Base-by-base conservation (phyloP, 1,284 basidiomycete genomes). In the Phaffia rhodozyma region DNA sequence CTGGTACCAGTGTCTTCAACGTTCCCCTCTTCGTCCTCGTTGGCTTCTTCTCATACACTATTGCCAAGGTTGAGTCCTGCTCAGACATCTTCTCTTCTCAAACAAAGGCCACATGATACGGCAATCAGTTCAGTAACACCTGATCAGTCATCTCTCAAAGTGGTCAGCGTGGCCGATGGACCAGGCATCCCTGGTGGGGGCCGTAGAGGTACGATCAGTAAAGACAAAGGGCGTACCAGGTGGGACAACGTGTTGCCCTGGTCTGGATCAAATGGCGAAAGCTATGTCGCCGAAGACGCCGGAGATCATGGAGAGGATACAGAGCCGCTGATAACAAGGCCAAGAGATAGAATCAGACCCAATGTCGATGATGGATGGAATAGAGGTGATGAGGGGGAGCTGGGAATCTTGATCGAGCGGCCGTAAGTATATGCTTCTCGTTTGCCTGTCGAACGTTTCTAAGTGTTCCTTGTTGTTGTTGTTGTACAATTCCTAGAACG, bases 401-500 rank as follows among this genome's bases (percentile, higher is more conserved):
- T 65, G 27, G 55, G 63, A 25, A 59, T 65, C 53, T 32, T 48
- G 23, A 65, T 60, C 54, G 63, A 65, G 30, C 52, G 58, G 23
- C 63, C 63, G 63, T 65, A 50, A 59, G 63, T 59, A 29, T 11
- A 6, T 52, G 50, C 23, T 23, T 29, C 49, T 21, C 21, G 23
- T n/a, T 25, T 43, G 13, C 25, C 43, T 9, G 23, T 51, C 48
- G 16, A 20, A 1, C n/a, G 27, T 23, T n/a, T 1, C 52, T 47
- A 32, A 34, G 2, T 5, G 21, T 16, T 3, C 11, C 9, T 25
- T 3, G 32, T 38, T 29, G 5, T 30, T 29, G 16, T 34, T 21
- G 16, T 27, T 27, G 13, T 0, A 2, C 21, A 11, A 18, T n/a
- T 11, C 48, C n/a, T n/a, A 65, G 63, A n/a, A 56, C 63, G 4